Evolutionary conservation across 176 grass and related monocot genomes (phyloP).

Genomic region (Carex cristatella): DNA sequence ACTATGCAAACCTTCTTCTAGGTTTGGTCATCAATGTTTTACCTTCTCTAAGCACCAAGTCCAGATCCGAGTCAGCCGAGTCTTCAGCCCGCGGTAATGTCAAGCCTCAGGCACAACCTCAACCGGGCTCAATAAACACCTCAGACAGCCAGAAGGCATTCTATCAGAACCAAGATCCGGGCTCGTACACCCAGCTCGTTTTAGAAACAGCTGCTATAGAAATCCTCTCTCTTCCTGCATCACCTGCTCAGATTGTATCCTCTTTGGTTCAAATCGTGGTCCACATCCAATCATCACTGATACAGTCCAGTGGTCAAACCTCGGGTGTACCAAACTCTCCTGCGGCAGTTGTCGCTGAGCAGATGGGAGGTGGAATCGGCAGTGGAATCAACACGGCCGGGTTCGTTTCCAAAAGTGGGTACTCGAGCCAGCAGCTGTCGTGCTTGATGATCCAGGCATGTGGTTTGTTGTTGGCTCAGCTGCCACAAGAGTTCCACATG

Average conservation of each 20-base stretch:
- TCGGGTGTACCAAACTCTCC: slow-evolving; percentile 73
- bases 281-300: slow-evolving; percentile 74
- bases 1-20: slow-evolving; percentile 87
- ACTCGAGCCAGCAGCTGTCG: slow-evolving; percentile 79
- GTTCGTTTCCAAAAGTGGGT: slow-evolving; percentile 93
- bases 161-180: slow-evolving; percentile 98
- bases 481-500: slow-evolving; percentile 90
- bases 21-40: slow-evolving; percentile 93
- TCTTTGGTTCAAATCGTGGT: slow-evolving; percentile 89
- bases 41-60: slow-evolving; percentile 89
- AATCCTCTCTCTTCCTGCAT: slow-evolving; percentile 81
- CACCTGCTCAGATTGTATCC: slow-evolving; percentile 66
- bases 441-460: slow-evolving; percentile 99
- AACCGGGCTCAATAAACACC: slow-evolving; percentile 47
- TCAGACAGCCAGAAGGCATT: slow-evolving; percentile 78
- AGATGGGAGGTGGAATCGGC: slow-evolving; percentile 42
- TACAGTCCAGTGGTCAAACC: slow-evolving; percentile 77
- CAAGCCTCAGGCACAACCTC: slow-evolving; percentile 51
- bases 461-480: slow-evolving; percentile 87
- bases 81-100: slow-evolving; percentile 33
- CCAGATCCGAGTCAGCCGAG: slow-evolving; percentile 56
- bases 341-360: slow-evolving; percentile 52
- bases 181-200: slow-evolving; percentile 92
- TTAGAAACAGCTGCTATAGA: slow-evolving; percentile 96
- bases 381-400: slow-evolving; percentile 59